Base-by-base conservation (phyloP, 1,284 basidiomycete species). In the Cystobasidiaceae sp. region DNA sequence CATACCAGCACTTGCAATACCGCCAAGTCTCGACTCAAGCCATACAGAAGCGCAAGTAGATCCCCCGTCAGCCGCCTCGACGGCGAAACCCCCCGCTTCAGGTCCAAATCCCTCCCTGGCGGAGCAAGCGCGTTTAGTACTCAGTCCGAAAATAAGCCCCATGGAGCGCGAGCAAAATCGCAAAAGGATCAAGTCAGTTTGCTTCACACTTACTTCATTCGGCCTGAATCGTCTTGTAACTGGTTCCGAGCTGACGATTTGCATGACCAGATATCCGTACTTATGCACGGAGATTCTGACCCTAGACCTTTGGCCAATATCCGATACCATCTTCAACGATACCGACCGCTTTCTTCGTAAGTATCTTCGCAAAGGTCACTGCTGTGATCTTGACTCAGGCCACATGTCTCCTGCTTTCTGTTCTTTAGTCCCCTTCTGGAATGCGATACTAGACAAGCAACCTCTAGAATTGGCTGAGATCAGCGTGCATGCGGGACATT, bases 271-370 rank as follows among this genome's bases (percentile, higher is more conserved):
- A 78, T 97, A 93, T 77, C 93, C 94, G 0, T 90, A 91, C 74
- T 85, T 96, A 33, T 89, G 92, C 17, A 93, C 93, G 17, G 96
- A 99, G 77, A 92, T 98, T 30, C 83, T 99, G 34, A 93, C 92
- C 77, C 89, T 88, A 78, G 93, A 97, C 73, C 86, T 96, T 77
- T 96, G 92, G 87, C 89, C 88, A 21, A 89, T 98, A 71, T 86
- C 92, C 52, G 90, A 94, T 76, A 89, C 89, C 2, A 89, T 93
- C 73, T 82, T 96, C 73, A 83, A 83, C 71, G 82, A 89, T 73
- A 81, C 82, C 48, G 80, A 85, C 23, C 83, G 86, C 69, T 76
- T 78, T 25, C 69, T 77, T 0, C 67, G 70, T 32, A 73, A 70
- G 70, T 66, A 3, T 69, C 56, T 6, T 57, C n/a, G n/a, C n/a